A percentile compares a stretch with the other conserved stretches of the same genome.
These are phyloP conservation scores for Porphyridium purpureum DNA, from an alignment of 23 red algal genomes.

Conservation along the genomic window DNA sequence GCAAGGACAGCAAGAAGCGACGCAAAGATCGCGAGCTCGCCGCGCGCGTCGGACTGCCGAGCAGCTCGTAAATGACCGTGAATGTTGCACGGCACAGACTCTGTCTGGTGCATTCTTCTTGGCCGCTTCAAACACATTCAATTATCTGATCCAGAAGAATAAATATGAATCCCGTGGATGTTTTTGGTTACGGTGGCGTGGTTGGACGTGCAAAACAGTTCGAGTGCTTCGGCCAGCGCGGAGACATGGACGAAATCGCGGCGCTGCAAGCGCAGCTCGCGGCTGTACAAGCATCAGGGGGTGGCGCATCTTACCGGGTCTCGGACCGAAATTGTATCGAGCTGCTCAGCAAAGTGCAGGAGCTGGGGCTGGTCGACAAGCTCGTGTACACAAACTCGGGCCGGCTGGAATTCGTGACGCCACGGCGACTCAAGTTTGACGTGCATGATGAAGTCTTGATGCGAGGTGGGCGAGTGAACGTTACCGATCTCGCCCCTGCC, in stretches of 20 bases:
- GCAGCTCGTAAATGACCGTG: no score
- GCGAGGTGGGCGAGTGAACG: constrained; percentile 38
- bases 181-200: no score
- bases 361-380: constrained; percentile 25
- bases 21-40: no score
- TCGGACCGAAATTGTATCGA: constrained; percentile 55
- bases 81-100: no score
- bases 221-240: no score
- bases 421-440: constrained; percentile 18
- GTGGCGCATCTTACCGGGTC: constrained; percentile 8
- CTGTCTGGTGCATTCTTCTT: no score
- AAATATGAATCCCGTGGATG: no score
- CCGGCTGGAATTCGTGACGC: constrained; percentile 42
- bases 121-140: no score
- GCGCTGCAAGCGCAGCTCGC: constrained; percentile 26
- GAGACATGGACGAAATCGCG: constrained; percentile 58
- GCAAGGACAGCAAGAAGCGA: no score
- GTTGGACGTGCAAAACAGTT: no score
- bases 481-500: constrained; percentile 36
- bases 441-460: constrained; percentile 27
- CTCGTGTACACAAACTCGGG: constrained; percentile 40
- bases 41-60: no score
- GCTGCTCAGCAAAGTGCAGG: constrained; percentile 43
- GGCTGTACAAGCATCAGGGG: constrained; percentile 30
- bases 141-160: no score